Base-by-base conservation (phyloP, 306 rosid genomes). In the Bauhinia variegata region DNA sequence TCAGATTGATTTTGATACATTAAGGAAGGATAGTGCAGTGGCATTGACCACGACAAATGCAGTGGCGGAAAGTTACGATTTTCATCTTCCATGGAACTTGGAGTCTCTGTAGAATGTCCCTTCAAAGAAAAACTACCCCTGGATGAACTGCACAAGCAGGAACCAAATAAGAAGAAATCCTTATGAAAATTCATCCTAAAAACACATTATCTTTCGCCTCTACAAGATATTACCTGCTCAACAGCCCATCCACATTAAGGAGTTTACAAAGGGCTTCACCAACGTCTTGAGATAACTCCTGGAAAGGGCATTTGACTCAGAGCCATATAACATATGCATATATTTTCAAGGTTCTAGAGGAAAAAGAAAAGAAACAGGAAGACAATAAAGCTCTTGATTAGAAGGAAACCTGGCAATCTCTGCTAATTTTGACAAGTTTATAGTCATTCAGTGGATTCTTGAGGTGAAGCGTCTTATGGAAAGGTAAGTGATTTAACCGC, bases 401-500 rank as follows among this genome's bases (percentile, higher is more conserved):
- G 59, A 66, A 63, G 42, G 42, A 68, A 42, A 89, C 96, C 92
- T 89, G 96, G 80, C 92, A 89, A 63, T 84, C 96, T 74, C 92
- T 75, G 87, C 96, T 89, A 74, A 89, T 86, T 84, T 89, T 89
- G 77, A 88, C 96, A 68, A 92, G 92, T 79, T 89, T 89, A 69
- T 78, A 84, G 77, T 82, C 96, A 74, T 89, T 89, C 80, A 89
- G 76, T 16, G 92, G 90, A 78, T 89, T 89, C 84, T 78, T 84
- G 76, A 89, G 92, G 80, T 86, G 96, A 68, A 84, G 85, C 71
- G 92, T 88, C 79, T 71, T 80, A 72, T 86, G 88, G 67, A 89
- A 89, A 63, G 96, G 87, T 30, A 89, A 79, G 58, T 89, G 90
- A 76, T 84, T 75, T 74, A 86, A 78, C 53, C 55, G 79, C 38